Evolutionary conservation across 1,139 yeast genomes (phyloP).

Genomic region (Geotrichum phurueaensis): DNA sequence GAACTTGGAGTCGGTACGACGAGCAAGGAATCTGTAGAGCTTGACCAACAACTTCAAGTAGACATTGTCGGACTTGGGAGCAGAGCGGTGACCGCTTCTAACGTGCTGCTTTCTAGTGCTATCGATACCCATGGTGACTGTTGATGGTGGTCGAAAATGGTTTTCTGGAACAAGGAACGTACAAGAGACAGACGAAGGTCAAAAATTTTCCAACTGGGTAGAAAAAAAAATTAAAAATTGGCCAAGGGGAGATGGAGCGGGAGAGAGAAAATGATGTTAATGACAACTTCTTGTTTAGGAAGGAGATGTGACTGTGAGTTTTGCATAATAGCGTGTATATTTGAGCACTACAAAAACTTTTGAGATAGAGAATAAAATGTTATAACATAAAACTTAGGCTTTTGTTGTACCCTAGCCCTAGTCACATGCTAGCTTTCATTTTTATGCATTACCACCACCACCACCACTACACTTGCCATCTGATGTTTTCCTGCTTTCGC

Average conservation of each 20-base stretch:
- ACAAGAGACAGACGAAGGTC: slow-evolving; percentile 3
- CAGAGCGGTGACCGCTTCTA: slow-evolving; percentile 94
- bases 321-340: neutral
- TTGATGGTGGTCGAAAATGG: slow-evolving; percentile 8
- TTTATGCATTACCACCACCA: slow-evolving; percentile 4
- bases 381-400: neutral
- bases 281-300: neutral
- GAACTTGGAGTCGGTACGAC: slow-evolving; percentile 97
- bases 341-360: neutral
- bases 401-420: neutral
- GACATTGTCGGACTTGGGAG: slow-evolving; percentile 99
- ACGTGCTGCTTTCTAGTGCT: slow-evolving; percentile 94
- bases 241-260: neutral
- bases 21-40: slow-evolving; percentile 98
- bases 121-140: slow-evolving; percentile 83
- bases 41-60: slow-evolving; percentile 96
- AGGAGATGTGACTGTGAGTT: neutral
- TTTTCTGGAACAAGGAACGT: slow-evolving; percentile 12
- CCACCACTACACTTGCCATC: neutral
- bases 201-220: slow-evolving; percentile 4
- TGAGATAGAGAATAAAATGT: neutral
- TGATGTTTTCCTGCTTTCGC: neutral
- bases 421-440: neutral
- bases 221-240: neutral
- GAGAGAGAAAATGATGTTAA: neutral